phyloP scores from a whole-genome alignment of 2,329 filamentous ascomycete genomes.

The Plectosphaerella sp. region DNA sequence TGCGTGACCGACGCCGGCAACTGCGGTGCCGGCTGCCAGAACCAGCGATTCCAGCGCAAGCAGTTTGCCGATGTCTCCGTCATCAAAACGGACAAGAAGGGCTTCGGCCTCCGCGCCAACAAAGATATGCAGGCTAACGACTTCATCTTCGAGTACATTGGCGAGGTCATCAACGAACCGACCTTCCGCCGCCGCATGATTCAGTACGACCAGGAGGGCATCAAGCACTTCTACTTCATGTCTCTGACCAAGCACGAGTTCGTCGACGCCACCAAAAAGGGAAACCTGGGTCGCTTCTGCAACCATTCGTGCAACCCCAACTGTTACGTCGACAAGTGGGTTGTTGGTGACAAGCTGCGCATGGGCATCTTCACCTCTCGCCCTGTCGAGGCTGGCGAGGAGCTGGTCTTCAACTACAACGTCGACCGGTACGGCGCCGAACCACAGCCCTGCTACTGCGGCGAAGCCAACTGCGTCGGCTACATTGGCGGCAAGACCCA shows the following conservation, averaged over 20 bases:
- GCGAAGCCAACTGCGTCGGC: conserved; percentile 88
- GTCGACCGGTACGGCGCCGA: conserved; percentile 97
- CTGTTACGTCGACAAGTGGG: conserved; percentile 99
- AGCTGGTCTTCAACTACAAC: conserved; percentile 99
- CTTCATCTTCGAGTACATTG: conserved; percentile 97
- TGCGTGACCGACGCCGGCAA: conserved; percentile 75
- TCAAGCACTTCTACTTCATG: conserved; percentile 99
- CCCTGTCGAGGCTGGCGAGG: conserved; percentile 80
- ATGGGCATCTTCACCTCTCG: conserved; percentile 98
- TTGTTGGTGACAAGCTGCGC: conserved; percentile 91
- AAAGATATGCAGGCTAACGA: conserved; percentile 73
- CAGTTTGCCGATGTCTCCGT: conserved; percentile 89
- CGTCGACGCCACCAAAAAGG: conserved; percentile 94
- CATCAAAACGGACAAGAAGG: conserved; percentile 97
- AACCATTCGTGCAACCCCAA: conserved; percentile 99
- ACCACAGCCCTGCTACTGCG: conserved; percentile 95
- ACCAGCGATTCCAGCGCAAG: conserved; percentile 88
- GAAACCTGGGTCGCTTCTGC: conserved; percentile 94
- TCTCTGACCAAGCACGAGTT: conserved; percentile 95
- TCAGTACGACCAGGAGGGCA: conserved; percentile 91
- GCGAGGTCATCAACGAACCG: conserved; percentile 92
- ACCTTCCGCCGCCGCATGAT: conserved; percentile 86
- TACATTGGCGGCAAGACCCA: conserved; percentile 98
- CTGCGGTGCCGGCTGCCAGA: conserved; percentile 84
- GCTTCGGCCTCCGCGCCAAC: conserved; percentile 85